Conservation (phyloP, 352 stramenopile genomes). For the Pythium aquatile region DNA sequence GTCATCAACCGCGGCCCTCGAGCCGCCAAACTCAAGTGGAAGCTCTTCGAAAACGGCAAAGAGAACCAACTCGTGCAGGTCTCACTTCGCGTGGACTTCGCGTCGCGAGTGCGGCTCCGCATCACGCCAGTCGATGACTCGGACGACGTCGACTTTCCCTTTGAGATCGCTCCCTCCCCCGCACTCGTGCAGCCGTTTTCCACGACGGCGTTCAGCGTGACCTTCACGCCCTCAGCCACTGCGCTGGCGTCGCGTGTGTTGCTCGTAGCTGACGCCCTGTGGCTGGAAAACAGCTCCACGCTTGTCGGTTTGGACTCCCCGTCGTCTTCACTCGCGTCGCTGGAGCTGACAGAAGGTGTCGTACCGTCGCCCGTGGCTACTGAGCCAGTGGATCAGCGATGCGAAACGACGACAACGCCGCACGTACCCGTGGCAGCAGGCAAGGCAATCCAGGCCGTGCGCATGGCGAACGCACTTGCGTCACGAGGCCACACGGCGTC, state of each 20-base stretch:
- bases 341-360: neutral
- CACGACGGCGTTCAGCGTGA: conserved; percentile 51
- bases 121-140: conserved; percentile 38
- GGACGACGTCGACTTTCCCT: conserved; percentile 35
- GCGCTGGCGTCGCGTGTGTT: conserved; percentile 32
- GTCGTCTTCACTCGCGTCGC: neutral
- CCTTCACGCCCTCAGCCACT: conserved; percentile 35
- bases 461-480: conserved; percentile 54
- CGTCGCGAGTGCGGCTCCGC: conserved; percentile 37
- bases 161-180: conserved; percentile 29
- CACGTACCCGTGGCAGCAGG: conserved; percentile 33
- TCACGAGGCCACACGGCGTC: conserved; percentile 19
- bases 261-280: conserved; percentile 65
- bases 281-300: conserved; percentile 26
- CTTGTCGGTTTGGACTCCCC: neutral
- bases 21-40: conserved; percentile 54
- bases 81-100: conserved; percentile 55
- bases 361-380: neutral
- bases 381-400: conserved; percentile 9
- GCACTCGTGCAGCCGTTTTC: conserved; percentile 32
- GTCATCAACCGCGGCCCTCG: conserved; percentile 73
- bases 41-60: conserved; percentile 42
- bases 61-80: conserved; percentile 60
- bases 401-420: neutral
- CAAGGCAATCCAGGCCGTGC: conserved; percentile 72